A percentile compares a stretch with the other conserved stretches of the same genome.
phyloP scores from a whole-genome alignment of 108 stramenopile species.

The Cylindrotheca fusiformis region DNA sequence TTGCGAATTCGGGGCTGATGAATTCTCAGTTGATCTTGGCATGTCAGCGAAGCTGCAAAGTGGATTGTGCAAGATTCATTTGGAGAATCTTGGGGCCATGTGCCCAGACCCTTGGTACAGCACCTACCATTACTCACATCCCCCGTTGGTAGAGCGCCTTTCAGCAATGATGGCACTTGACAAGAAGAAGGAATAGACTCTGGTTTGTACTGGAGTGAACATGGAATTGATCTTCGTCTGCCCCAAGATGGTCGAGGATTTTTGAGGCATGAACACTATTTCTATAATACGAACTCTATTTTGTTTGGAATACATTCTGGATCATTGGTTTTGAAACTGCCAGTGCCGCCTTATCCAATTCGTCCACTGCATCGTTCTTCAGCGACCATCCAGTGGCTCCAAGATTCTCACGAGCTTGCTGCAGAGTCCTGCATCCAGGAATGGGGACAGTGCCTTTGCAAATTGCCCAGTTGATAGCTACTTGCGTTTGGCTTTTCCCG shows the following conservation, averaged over 20 bases:
- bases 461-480: constrained; percentile 91
- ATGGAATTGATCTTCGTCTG: too few species aligned
- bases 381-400: constrained; percentile 67
- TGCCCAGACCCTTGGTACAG: constrained; percentile 88
- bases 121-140: constrained; percentile 96
- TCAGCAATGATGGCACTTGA: constrained; percentile 89
- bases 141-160: constrained; percentile 94
- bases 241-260: too few species aligned
- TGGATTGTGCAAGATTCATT: constrained; percentile 94
- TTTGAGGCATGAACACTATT: too few species aligned
- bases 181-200: constrained; percentile 52
- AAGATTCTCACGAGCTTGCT: constrained; percentile 71
- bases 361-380: constrained; percentile 49
- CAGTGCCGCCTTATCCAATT: constrained; percentile 69
- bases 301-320: constrained; percentile 86
- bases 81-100: constrained; percentile 95
- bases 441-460: constrained; percentile 87
- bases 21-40: constrained; percentile 87
- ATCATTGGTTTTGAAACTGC: constrained; percentile 79
- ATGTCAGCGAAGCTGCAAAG: constrained; percentile 78
- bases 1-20: constrained; percentile 93
- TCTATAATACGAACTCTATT: too few species aligned
- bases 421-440: constrained; percentile 65
- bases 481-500: constrained; percentile 76
- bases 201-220: too few species aligned